These are phyloP conservation scores for Phytophthora europaea DNA, from an alignment of 352 stramenopile species.

Conservation along the genomic window DNA sequence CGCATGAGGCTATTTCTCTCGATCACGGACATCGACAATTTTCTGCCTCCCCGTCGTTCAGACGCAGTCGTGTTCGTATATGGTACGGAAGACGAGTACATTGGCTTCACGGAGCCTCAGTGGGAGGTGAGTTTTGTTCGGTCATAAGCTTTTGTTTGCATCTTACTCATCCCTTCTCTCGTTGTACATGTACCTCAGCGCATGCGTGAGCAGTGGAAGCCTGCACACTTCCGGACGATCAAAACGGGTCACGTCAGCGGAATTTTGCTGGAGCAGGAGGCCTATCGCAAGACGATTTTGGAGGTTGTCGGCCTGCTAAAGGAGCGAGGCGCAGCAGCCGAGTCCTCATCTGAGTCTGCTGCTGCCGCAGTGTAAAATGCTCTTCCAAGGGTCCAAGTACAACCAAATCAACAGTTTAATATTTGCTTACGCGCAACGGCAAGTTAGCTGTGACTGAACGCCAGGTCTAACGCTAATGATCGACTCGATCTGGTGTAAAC, in stretches of 20 bases:
- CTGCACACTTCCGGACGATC: conserved; percentile 67
- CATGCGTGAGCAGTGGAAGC: conserved; percentile 66
- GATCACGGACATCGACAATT: conserved; percentile 89
- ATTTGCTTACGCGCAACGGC: conserved; percentile 1
- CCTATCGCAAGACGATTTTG: conserved; percentile 77
- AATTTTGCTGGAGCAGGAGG: conserved; percentile 77
- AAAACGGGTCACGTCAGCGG: conserved; percentile 84
- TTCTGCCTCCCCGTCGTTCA: conserved; percentile 62
- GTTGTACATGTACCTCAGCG: conserved; percentile 34
- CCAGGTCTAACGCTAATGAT: conserved; percentile 9
- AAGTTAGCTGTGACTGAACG: conserved; percentile 12
- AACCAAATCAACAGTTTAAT: conserved; percentile 8
- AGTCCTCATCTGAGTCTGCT: conserved; percentile 22
- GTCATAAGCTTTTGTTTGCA: neutral
- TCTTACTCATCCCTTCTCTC: neutral
- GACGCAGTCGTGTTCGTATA: conserved; percentile 84
- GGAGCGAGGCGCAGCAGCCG: conserved; percentile 8
- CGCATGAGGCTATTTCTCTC: conserved; percentile 82
- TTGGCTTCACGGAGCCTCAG: conserved; percentile 66
- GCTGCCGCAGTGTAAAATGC: conserved; percentile 7
- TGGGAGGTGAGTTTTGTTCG: conserved; percentile 50
- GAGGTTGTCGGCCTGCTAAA: conserved; percentile 62
- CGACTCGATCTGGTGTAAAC: conserved; percentile 5
- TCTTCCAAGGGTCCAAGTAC: neutral
- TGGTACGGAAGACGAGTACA: conserved; percentile 84